These are phyloP conservation scores for Pythium brachiatum DNA, from an alignment of 352 stramenopile species.

Conservation along the genomic window DNA sequence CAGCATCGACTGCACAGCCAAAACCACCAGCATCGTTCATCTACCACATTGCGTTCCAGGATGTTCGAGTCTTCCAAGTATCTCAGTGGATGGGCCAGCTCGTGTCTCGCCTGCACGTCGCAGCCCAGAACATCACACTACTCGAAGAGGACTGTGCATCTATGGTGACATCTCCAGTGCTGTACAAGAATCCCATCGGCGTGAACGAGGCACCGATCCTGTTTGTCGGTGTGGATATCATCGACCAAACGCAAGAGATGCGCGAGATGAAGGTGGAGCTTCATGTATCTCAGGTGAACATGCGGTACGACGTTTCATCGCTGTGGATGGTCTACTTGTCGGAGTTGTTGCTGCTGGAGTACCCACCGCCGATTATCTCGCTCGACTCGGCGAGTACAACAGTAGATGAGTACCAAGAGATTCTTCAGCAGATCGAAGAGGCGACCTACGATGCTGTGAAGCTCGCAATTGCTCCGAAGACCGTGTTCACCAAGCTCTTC, in stretches of 20 bases:
- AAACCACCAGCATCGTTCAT: constrained; percentile 34
- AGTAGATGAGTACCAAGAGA: constrained; percentile 43
- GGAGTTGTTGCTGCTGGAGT: constrained; percentile 77
- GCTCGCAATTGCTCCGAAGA: constrained; percentile 68
- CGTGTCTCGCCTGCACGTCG: constrained; percentile 70
- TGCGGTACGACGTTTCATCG: constrained; percentile 78
- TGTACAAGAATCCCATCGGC: constrained; percentile 82
- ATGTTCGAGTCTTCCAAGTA: constrained; percentile 80
- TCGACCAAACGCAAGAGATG: constrained; percentile 85
- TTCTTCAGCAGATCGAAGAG: constrained; percentile 34
- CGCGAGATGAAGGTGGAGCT: constrained; percentile 85
- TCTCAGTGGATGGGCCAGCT: constrained; percentile 87
- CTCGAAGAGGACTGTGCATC: constrained; percentile 59
- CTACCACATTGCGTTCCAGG: constrained; percentile 77
- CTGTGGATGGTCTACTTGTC: constrained; percentile 81
- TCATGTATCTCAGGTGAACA: constrained; percentile 80
- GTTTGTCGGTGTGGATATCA: constrained; percentile 78
- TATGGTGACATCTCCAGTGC: constrained; percentile 51
- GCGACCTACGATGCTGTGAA: constrained; percentile 51
- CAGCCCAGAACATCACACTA: constrained; percentile 68
- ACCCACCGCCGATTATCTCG: constrained; percentile 79
- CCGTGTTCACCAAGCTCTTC: constrained; percentile 87
- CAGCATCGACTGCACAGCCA: neutral
- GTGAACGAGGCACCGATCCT: constrained; percentile 69
- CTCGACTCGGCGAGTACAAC: constrained; percentile 73